Base-by-base conservation (phyloP, 2,329 filamentous ascomycete species). In the Clarireedia monteithiana region DNA sequence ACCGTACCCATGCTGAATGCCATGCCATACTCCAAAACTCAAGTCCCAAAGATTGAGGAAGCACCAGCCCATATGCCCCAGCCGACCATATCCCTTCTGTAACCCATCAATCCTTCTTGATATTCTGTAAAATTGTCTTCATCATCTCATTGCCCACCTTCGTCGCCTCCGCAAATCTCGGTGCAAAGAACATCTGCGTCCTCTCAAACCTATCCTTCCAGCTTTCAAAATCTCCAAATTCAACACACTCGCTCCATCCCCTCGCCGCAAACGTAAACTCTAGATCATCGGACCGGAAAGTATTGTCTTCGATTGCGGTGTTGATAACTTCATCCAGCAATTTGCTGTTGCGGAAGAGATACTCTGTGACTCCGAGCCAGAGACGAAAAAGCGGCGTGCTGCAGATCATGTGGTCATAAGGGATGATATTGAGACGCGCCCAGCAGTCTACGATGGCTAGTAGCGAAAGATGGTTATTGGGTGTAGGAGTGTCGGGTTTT, bases 361-460 rank as follows among this genome's bases (percentile, higher is more conserved):
- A 92, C 73, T 99, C 94, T 1, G 91, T 92, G n/a, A 96, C 95
- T 56, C 94, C 94, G 36, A 99, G 81, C 83, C 94, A 96, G 62
- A 99, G 83, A 50, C 94, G 88, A 77, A 99, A 99, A 48, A 97
- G 82, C 75, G 94, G 94, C 40, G 94, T 99, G 53, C 91, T 96
- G 75, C 94, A 99, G 64, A 99, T 95, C 91, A 99, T 99, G 76
- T 99, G 95, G 72, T 99, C 92, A 71, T 99, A 99, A 0, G 94
- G 94, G 48, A 95, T 88, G 66, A 96, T 99, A 36, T 85, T 88
- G 47, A 97, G 80, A 63, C 89, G 89, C 69, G 89, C 94, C 94
- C 94, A 99, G 74, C 92, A 97, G 74, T 99, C 94, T 45, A 97
- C 95, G 83, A 99, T 99, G 48, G 91, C 94, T 46, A 99, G 79